Base-by-base conservation (phyloP, 768 basidiomycete genomes). In the Nidularia pulvinata region DNA sequence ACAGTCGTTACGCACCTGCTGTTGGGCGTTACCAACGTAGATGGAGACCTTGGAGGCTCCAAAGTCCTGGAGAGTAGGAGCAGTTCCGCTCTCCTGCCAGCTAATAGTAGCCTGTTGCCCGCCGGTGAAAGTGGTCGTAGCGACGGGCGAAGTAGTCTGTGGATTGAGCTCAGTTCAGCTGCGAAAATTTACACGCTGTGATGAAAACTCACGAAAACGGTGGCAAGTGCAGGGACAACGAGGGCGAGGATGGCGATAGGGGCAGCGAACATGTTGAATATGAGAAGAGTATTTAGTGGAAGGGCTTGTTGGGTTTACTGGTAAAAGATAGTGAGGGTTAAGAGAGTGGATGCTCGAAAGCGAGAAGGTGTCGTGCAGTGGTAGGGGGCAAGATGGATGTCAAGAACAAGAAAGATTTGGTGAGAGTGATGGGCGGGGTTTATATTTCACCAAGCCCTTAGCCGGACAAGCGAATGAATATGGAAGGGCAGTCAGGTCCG, bases 71-170 rank as follows among this genome's bases (percentile, higher is more conserved):
- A 91, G 75, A 22, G 69, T 48, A 4, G 90, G 88, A 1, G 69
- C 1, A 0, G 25, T 49, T 49, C 75, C 74, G 52, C 79, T 72
- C 45, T 91, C 89, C 55, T 77, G 63, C 90, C 90, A 93, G 36
- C 54, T 64, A 49, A 92, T 62, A 10, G 73, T 77, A 11, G 74
- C 71, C 7, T 56, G 51, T 57, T 82, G 69, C 5, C 87, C 87
- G 51, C 72, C 85, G 13, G 75, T 59, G 60, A 78, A 81, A 6
- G 61, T 69, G 9, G 80, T 76, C 0, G 71, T 37, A 7, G 72
- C 66, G 13, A 79, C 70, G 3, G 90, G 90, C 1, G 63, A 51
- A 11, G 87, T 92, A 11, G 84, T 68, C 89, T 91, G 53, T 14
- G 48, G 22, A 45, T 9, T 14, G 39, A 37, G 53, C 5, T 53